Conservation (phyloP, 352 stramenopile genomes). For the Phytophthora crassamura region DNA sequence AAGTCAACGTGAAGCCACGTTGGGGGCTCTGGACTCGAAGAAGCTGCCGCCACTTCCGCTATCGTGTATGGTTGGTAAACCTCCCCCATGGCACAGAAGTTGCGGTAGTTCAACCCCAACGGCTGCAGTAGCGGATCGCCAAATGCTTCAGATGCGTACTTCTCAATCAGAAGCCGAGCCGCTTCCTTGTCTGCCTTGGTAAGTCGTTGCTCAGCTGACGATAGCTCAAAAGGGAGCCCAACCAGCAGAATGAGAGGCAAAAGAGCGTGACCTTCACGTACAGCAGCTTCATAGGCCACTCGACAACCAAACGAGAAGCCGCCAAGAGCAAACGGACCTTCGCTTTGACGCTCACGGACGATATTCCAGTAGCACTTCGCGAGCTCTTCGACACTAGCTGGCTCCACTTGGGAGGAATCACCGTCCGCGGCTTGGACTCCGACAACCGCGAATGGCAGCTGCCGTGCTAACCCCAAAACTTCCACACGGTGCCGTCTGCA, state of each 20-base stretch:
- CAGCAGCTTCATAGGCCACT: constrained; percentile 51
- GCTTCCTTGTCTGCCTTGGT: constrained; percentile 25
- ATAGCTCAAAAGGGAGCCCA: constrained; percentile 41
- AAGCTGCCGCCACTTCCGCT: constrained; percentile 4
- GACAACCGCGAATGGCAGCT: constrained; percentile 45
- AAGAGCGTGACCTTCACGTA: constrained; percentile 33
- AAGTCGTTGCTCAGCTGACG: background rate
- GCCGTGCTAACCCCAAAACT: constrained; percentile 56
- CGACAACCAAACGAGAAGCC: constrained; percentile 75
- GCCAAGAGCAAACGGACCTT: constrained; percentile 51
- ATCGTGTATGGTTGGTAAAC: constrained; percentile 39
- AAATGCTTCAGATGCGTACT: constrained; percentile 32
- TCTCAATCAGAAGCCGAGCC: constrained; percentile 15
- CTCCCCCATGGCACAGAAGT: constrained; percentile 47
- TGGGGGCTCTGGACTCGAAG: background rate
- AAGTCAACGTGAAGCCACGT: constrained; percentile 31
- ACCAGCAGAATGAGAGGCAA: constrained; percentile 51
- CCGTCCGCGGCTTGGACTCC: constrained; percentile 39
- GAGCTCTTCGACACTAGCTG: constrained; percentile 44
- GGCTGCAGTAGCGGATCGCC: constrained; percentile 33
- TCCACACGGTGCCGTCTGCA: constrained; percentile 66
- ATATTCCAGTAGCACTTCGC: constrained; percentile 44
- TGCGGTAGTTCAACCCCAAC: constrained; percentile 42
- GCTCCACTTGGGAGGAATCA: background rate
- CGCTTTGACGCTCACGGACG: constrained; percentile 38